Conservation (phyloP, 2,329 filamentous ascomycete genomes). For the Reticulascus tulasneorum region DNA sequence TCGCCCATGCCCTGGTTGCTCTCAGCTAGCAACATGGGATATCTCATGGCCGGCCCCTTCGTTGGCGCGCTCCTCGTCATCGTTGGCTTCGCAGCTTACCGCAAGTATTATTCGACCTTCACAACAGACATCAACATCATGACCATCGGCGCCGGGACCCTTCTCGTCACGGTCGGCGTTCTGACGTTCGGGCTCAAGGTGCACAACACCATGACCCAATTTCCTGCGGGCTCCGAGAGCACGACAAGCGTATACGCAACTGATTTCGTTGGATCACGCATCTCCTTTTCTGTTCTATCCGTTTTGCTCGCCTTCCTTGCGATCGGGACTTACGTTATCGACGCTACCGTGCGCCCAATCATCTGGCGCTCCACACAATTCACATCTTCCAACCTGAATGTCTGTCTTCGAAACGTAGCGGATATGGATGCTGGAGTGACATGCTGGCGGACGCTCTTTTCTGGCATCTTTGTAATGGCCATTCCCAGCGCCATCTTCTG, state of each 20-base stretch:
- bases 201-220: conserved; percentile 27
- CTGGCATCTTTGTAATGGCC: conserved; percentile 39
- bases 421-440: conserved; percentile 44
- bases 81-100: conserved; percentile 27
- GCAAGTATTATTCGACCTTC: conserved; percentile 26
- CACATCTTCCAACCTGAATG: conserved; percentile 41
- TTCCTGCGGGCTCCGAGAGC: conserved; percentile 14
- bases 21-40: conserved; percentile 34
- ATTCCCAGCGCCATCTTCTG: conserved; percentile 30
- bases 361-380: conserved; percentile 45
- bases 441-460: conserved; percentile 35
- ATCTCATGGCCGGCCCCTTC: conserved; percentile 41
- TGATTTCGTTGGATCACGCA: conserved; percentile 20
- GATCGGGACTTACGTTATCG: conserved; percentile 35
- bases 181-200: conserved; percentile 43
- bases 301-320: conserved; percentile 45
- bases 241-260: conserved; percentile 21
- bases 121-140: conserved; percentile 26
- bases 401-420: conserved; percentile 39
- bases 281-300: conserved; percentile 37
- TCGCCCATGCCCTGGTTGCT: conserved; percentile 38
- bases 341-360: conserved; percentile 36
- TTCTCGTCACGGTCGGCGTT: conserved; percentile 36
- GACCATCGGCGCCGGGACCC: conserved; percentile 31
- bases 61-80: conserved; percentile 32